Conservation (phyloP, 805 yeast genomes). For the Saturnispora hagleri region DNA sequence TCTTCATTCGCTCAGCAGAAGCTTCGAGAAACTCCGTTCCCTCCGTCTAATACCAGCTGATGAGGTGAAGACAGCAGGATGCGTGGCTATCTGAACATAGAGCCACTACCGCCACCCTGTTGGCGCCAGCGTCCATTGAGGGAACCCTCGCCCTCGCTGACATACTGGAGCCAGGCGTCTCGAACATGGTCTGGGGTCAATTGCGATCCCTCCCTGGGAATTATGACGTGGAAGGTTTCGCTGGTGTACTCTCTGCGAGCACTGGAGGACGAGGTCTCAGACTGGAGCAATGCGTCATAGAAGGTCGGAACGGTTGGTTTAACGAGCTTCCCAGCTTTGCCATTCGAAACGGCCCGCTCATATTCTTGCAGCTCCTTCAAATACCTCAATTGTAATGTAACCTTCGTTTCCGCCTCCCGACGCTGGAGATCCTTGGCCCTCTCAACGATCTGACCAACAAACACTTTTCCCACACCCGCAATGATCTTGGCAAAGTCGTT, state of each 20-base stretch:
- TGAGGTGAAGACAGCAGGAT: too few relatives aligned
- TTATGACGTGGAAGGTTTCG: conserved; percentile 14
- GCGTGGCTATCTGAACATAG: conserved; percentile 46
- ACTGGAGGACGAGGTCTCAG: conserved; percentile 4
- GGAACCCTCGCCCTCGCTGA: conserved; percentile 54
- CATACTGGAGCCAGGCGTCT: conserved; percentile 80
- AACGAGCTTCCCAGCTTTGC: conserved; percentile 22
- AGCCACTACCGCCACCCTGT: conserved; percentile 65
- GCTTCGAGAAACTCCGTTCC: conserved; percentile 5
- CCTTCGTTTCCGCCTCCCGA: conserved; percentile 38
- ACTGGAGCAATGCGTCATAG: conserved; percentile 7
- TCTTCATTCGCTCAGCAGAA: not conserved
- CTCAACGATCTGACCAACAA: conserved; percentile 85
- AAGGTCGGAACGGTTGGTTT: conserved; percentile 19
- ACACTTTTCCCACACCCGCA: conserved; percentile 81
- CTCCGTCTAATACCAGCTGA: not conserved
- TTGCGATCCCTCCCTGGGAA: conserved; percentile 39
- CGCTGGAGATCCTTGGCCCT: conserved; percentile 66
- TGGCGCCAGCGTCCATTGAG: conserved; percentile 57
- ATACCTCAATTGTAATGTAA: conserved; percentile 31
- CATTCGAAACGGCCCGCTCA: conserved; percentile 25
- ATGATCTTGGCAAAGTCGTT: conserved; percentile 71
- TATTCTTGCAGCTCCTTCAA: conserved; percentile 28
- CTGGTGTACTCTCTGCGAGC: conserved; percentile 10
- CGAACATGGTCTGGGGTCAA: conserved; percentile 75